These are phyloP conservation scores for Pyrus betulifolia DNA, from an alignment of 306 rosid genomes.

Conservation along the genomic window DNA sequence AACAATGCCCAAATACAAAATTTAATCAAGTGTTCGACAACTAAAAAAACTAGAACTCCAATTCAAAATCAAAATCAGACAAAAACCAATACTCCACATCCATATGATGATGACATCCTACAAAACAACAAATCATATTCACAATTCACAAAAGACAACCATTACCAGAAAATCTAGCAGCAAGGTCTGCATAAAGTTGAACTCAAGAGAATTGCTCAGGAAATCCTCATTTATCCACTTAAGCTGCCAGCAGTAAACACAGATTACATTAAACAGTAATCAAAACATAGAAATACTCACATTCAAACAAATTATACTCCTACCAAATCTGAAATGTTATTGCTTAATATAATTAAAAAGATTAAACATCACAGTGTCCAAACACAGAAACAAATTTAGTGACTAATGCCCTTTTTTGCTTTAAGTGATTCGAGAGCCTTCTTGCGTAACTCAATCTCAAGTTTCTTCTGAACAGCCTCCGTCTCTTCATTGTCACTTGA, in stretches of 20 bases:
- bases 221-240: slow-evolving; percentile 49
- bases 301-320: slow-evolving; percentile 22
- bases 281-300: slow-evolving; percentile 13
- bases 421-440: slow-evolving; percentile 88
- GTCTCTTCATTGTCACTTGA: slow-evolving; percentile 49
- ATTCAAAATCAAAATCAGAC: background rate
- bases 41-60: background rate
- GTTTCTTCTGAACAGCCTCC: slow-evolving; percentile 53
- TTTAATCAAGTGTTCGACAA: background rate
- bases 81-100: background rate
- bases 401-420: slow-evolving; percentile 44
- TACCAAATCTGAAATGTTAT: slow-evolving; percentile 13
- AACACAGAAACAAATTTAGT: slow-evolving; percentile 17
- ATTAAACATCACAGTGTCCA: slow-evolving; percentile 1
- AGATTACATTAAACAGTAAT: slow-evolving; percentile 24
- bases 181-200: slow-evolving; percentile 40
- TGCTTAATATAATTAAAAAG: slow-evolving; percentile 1
- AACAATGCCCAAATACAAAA: background rate
- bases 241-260: slow-evolving; percentile 50
- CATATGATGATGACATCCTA: slow-evolving; percentile 2
- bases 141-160: slow-evolving; percentile 22
- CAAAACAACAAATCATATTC: slow-evolving; percentile 15
- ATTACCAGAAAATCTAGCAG: slow-evolving; percentile 45
- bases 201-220: slow-evolving; percentile 42
- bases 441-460: slow-evolving; percentile 83